A percentile compares a stretch with the other conserved stretches of the same genome.
These are phyloP conservation scores for Oldenlandia corymbosa DNA, from an alignment of 257 asterid species.

Conservation along the genomic window DNA sequence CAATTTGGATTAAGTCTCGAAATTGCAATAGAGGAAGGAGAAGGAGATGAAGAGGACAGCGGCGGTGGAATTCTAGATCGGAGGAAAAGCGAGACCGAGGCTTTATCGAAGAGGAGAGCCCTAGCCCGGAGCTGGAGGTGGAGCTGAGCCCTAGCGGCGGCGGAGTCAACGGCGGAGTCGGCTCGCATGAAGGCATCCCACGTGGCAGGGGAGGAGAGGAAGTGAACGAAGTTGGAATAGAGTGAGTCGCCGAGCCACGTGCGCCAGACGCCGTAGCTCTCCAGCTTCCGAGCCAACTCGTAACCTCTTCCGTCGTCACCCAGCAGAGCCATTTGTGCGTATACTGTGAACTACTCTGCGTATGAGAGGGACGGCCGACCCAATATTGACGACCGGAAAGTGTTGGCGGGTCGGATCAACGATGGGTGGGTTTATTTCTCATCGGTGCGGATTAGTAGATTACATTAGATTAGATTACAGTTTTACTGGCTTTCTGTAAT, in stretches of 20 bases:
- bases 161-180: slow-evolving; percentile 60
- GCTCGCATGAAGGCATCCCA: slow-evolving; percentile 89
- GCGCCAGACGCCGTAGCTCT: slow-evolving; percentile 81
- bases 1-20: slow-evolving; percentile 78
- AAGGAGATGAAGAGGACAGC: slow-evolving; percentile 23
- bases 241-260: slow-evolving; percentile 82
- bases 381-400: neutral
- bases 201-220: slow-evolving; percentile 59
- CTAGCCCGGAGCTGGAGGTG: slow-evolving; percentile 88
- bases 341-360: neutral
- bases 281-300: slow-evolving; percentile 92
- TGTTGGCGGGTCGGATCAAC: neutral
- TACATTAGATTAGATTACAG: no score
- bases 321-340: slow-evolving; percentile 49
- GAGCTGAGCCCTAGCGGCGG: slow-evolving; percentile 61
- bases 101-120: slow-evolving; percentile 89
- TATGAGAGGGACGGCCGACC: neutral
- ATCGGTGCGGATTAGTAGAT: no score
- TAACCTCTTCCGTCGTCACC: slow-evolving; percentile 92
- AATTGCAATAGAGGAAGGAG: slow-evolving; percentile 27
- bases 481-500: no score
- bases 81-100: slow-evolving; percentile 49
- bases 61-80: slow-evolving; percentile 26
- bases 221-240: slow-evolving; percentile 57
- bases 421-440: neutral